Conservation (phyloP, 2,329 filamentous ascomycete genomes). For the Venturia asperata region DNA sequence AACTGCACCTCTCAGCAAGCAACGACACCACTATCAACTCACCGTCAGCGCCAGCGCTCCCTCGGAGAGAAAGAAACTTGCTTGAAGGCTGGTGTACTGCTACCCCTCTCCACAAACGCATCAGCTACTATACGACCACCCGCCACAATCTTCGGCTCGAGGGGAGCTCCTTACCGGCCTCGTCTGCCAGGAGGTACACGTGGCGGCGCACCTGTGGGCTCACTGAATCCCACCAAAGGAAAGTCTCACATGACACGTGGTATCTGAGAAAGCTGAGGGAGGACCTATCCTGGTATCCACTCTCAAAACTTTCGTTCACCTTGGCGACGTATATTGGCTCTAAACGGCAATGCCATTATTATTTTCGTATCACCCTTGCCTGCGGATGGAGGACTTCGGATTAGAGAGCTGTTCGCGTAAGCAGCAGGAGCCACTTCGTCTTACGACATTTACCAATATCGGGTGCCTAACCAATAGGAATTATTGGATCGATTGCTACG, state of each 20-base stretch:
- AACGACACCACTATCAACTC: constrained; percentile 11
- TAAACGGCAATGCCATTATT: constrained; percentile 1
- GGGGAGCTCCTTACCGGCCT: constrained; percentile 10
- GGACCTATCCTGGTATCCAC: not conserved
- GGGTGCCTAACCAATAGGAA: not conserved
- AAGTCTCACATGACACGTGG: constrained; percentile 10
- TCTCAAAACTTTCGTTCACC: not conserved
- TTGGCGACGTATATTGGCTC: constrained; percentile 6
- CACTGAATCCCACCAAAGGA: not conserved
- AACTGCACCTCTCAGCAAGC: constrained; percentile 11
- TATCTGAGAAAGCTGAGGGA: not conserved
- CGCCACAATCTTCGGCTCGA: not conserved
- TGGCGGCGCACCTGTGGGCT: constrained; percentile 8
- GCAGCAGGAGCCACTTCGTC: not conserved
- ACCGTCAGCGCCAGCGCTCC: constrained; percentile 1
- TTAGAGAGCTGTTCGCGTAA: not conserved
- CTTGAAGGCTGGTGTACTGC: not conserved
- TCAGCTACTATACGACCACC: constrained; percentile 1
- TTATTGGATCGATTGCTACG: not conserved
- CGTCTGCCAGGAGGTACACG: constrained; percentile 9
- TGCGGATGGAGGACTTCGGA: not conserved
- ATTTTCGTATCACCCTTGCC: not conserved
- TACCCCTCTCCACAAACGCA: constrained; percentile 1
- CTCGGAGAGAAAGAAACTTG: not conserved
- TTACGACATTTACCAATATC: not conserved